A percentile compares a stretch with the other conserved stretches of the same genome.
phyloP scores from a whole-genome alignment of 352 stramenopile genomes.

The Pythium folliculosum region DNA sequence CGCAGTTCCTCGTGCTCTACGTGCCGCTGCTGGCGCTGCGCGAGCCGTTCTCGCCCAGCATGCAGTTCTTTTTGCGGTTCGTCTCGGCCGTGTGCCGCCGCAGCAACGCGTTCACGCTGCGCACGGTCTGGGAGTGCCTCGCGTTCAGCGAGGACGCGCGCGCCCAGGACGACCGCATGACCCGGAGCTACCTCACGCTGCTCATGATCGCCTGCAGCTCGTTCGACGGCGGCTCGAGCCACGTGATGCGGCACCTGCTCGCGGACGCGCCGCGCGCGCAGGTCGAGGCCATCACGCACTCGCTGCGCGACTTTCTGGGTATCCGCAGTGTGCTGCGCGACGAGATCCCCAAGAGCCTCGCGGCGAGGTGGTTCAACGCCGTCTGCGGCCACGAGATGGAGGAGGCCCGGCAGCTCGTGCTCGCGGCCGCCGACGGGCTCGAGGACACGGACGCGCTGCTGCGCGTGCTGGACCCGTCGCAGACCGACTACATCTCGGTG shows the following conservation, averaged over 20 bases:
- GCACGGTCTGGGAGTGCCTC: constrained; percentile 42
- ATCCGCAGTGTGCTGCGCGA: constrained; percentile 16
- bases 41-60: constrained; percentile 29
- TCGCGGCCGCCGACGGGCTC: not conserved
- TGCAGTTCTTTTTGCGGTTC: constrained; percentile 38
- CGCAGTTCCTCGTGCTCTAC: constrained; percentile 35
- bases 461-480: constrained; percentile 18
- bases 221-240: constrained; percentile 35
- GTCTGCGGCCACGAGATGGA: constrained; percentile 16
- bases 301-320: constrained; percentile 33
- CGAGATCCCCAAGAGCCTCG: constrained; percentile 24
- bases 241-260: constrained; percentile 29
- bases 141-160: constrained; percentile 36
- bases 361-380: constrained; percentile 34
- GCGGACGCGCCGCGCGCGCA: constrained; percentile 27
- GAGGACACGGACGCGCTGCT: constrained; percentile 13
- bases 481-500: constrained; percentile 10
- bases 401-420: not conserved
- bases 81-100: constrained; percentile 37
- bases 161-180: constrained; percentile 17
- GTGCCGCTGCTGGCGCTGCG: constrained; percentile 28
- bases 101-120: constrained; percentile 32
- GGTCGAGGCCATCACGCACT: constrained; percentile 21
- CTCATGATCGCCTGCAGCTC: constrained; percentile 35
- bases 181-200: constrained; percentile 35